phyloP scores from a whole-genome alignment of 768 basidiomycete species.

The Boletus sp. region DNA sequence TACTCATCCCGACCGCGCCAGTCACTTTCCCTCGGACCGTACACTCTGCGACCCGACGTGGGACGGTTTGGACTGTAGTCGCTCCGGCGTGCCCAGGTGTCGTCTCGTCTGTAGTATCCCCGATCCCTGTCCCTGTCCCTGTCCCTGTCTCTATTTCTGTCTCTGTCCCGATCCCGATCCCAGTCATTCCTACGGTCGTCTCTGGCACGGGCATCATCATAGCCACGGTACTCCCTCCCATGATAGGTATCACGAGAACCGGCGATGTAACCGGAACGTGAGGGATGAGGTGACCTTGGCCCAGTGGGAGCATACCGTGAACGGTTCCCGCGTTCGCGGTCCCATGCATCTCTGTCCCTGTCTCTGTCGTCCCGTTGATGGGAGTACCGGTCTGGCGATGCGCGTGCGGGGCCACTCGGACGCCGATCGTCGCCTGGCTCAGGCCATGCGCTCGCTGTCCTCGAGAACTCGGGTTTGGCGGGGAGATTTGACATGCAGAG shows the following conservation, averaged over 20 bases:
- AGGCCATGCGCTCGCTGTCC: constrained; percentile 13
- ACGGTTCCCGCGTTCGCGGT: constrained; percentile 21
- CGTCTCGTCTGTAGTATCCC: constrained; percentile 17
- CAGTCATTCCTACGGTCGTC: constrained; percentile 28
- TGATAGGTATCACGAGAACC: constrained; percentile 19
- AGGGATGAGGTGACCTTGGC: constrained; percentile 12
- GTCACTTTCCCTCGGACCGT: constrained; percentile 14
- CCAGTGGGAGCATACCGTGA: constrained; percentile 14
- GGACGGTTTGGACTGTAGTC: constrained; percentile 20
- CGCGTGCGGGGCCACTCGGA: constrained; percentile 11
- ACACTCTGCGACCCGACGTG: constrained; percentile 10
- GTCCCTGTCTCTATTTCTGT: constrained; percentile 15
- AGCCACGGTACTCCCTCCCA: constrained; percentile 18
- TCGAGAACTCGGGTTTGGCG: constrained; percentile 30
- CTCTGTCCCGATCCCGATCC: constrained; percentile 14
- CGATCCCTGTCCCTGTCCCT: constrained; percentile 15
- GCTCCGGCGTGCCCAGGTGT: constrained; percentile 13
- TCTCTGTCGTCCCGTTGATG: constrained; percentile 25
- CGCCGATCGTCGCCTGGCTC: constrained; percentile 26
- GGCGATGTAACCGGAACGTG: constrained; percentile 14
- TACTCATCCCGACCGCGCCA: constrained; percentile 23
- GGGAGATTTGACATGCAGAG: constrained; percentile 30
- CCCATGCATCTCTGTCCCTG: constrained; percentile 19
- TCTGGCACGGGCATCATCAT: constrained; percentile 18
- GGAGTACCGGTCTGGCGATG: constrained; percentile 25